Evolutionary conservation across 2,329 filamentous ascomycete species (phyloP), one percentile per base, ranked within the genome.

Genomic region (Talaromyces pinophilus): DNA sequence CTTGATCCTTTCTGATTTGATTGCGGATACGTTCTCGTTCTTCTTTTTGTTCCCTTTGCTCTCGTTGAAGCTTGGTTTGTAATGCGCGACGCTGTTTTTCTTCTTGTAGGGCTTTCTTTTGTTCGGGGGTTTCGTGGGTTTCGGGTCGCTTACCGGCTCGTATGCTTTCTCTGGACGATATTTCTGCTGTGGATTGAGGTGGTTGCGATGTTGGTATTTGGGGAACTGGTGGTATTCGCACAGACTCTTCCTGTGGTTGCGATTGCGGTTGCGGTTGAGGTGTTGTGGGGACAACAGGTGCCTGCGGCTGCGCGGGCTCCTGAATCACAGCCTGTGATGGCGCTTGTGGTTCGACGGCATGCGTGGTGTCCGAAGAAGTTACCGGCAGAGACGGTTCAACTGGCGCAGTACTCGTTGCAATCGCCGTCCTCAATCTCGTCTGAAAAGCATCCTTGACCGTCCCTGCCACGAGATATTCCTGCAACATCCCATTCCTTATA

Each of bases 1-100:
- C 84, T 74, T 90, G 91, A 79, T 96, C 92, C 67, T 90, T 87
- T 72, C 92, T 89, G 69, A 96, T 93, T 46, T 88, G 87, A 70
- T 87, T 87, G 54, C 93, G 82, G 63, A 96, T 89, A 1, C 91
- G 85, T 65, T 87, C 85, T 44, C 89, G 84, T 73, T 95, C 91
- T 54, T 89, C 85, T 55, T 86, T 83, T 2, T 88, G 86, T 68
- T 92, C 86, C 64, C 86, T 83, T 2, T 88, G 86, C 68, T 92
- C 86, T 64, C 86, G 83, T 70, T 90, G 87, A 64, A 86, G 85
- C 74, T 85, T 84, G 52, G 85, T 88, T 65, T 90, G 80, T 62
- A 85, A 77, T 55, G 85, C 81, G 3, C 83, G 82, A 74, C 87
- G 81, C 82, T 69, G 83, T 83, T 67, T 46, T 40, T 63, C 42